phyloP scores from a whole-genome alignment of 805 yeast species.

The Brettanomyces naardenensis region DNA sequence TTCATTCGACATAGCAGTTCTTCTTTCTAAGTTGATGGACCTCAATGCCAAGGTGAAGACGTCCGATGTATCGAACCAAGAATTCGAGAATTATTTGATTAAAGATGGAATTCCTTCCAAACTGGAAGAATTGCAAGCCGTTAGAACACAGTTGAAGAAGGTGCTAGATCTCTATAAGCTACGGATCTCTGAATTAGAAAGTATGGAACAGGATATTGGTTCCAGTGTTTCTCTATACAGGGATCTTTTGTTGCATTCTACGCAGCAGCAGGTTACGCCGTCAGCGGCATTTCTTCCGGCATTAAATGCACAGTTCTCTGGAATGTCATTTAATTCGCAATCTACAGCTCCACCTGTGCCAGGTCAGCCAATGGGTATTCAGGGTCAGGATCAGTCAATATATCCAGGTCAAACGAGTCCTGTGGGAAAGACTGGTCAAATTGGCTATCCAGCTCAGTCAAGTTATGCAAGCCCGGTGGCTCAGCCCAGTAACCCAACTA shows the following conservation, averaged over 20 bases:
- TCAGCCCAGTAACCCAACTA: too few species aligned
- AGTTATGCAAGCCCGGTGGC: too few species aligned
- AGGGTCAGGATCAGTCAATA: too few species aligned
- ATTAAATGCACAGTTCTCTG: background rate
- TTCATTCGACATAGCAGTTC: constrained; percentile 59
- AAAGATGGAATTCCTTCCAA: constrained; percentile 64
- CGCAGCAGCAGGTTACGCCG: background rate
- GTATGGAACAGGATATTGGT: constrained; percentile 61
- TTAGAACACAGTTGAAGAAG: constrained; percentile 68
- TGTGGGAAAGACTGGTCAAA: too few species aligned
- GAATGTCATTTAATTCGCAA: background rate
- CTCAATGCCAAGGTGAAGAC: constrained; percentile 26
- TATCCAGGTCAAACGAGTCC: too few species aligned
- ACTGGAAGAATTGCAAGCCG: constrained; percentile 63
- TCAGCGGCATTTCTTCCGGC: background rate
- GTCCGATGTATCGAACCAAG: constrained; percentile 27
- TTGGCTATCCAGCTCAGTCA: too few species aligned
- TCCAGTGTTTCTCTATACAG: constrained; percentile 66
- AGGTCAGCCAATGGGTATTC: too few species aligned
- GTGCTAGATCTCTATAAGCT: constrained; percentile 71
- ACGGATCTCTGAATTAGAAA: constrained; percentile 69
- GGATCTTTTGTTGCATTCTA: constrained; percentile 28
- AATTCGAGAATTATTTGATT: constrained; percentile 27
- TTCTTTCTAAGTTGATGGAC: constrained; percentile 47
- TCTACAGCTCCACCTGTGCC: background rate